A percentile compares a stretch with the other conserved stretches of the same genome.
These are phyloP conservation scores for Handroanthus guayacan DNA, from an alignment of 257 asterid species.

Conservation along the genomic window DNA sequence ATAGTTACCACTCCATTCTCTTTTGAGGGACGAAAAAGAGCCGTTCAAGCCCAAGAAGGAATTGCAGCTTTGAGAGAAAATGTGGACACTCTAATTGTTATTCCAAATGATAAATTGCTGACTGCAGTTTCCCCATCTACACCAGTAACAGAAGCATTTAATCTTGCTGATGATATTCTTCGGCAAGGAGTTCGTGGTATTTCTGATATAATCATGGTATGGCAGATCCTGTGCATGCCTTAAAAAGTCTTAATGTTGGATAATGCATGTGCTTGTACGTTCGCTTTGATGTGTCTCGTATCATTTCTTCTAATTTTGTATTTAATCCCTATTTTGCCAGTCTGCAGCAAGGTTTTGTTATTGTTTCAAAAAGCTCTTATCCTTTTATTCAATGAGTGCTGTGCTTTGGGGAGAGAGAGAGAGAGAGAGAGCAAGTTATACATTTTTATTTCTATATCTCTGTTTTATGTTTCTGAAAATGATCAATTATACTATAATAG, in stretches of 20 bases:
- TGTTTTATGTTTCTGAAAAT: constrained; percentile 3
- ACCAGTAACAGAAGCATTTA: constrained; percentile 98
- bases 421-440: background rate
- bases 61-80: constrained; percentile 96
- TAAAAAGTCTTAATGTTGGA: constrained; percentile 22
- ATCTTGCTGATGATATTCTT: constrained; percentile 99
- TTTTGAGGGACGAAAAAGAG: constrained; percentile 96
- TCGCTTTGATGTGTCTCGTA: background rate
- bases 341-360: background rate
- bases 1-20: constrained; percentile 98
- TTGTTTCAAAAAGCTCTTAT: background rate
- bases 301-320: background rate
- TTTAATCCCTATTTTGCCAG: background rate
- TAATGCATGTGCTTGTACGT: background rate
- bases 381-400: background rate
- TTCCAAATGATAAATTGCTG: constrained; percentile 95
- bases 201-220: constrained; percentile 97
- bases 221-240: constrained; percentile 21
- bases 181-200: constrained; percentile 99
- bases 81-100: constrained; percentile 93
- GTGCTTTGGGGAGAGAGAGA: background rate
- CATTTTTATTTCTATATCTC: background rate
- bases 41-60: constrained; percentile 99
- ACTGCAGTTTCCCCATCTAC: constrained; percentile 97
- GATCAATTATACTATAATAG: background rate